A percentile compares a stretch with the other conserved stretches of the same genome.
phyloP scores from a whole-genome alignment of 1,284 basidiomycete species.

The Calocybe gambosa region DNA sequence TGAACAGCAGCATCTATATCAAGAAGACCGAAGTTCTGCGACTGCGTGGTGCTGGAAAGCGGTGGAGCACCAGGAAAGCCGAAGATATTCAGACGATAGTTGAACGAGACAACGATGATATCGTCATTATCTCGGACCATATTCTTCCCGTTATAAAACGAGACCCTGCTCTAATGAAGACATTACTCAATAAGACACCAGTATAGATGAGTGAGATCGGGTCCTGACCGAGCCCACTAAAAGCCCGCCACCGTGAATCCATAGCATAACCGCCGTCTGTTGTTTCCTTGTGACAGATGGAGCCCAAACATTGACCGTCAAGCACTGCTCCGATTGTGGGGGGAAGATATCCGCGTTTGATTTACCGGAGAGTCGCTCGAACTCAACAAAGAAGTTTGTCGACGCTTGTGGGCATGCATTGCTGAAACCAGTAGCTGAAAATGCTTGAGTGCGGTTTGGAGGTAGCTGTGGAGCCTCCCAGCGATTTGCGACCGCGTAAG shows the following conservation, averaged over 20 bases:
- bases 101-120: slow-evolving; percentile 28
- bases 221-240: slow-evolving; percentile 26
- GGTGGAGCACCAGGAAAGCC: slow-evolving; percentile 30
- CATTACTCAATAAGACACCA: neutral
- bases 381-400: slow-evolving; percentile 16
- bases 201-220: neutral
- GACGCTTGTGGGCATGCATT: slow-evolving; percentile 26
- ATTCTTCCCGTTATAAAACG: slow-evolving; percentile 24
- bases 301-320: slow-evolving; percentile 29
- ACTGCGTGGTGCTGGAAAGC: slow-evolving; percentile 17
- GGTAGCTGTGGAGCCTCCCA: slow-evolving; percentile 26
- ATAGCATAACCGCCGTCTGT: slow-evolving; percentile 28
- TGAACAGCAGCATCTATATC: slow-evolving; percentile 27
- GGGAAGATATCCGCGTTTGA: slow-evolving; percentile 13
- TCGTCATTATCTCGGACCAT: slow-evolving; percentile 30
- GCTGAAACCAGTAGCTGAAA: slow-evolving; percentile 24
- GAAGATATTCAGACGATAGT: slow-evolving; percentile 31
- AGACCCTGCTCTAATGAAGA: slow-evolving; percentile 22
- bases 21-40: slow-evolving; percentile 29
- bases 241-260: slow-evolving; percentile 31
- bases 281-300: slow-evolving; percentile 26
- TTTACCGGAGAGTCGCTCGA: slow-evolving; percentile 20
- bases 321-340: slow-evolving; percentile 25
- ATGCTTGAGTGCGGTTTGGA: slow-evolving; percentile 15
- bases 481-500: slow-evolving; percentile 26